Percentiles rank a stretch among this genome's conserved stretches.
These are phyloP conservation scores for Xerocomellus amylosporus DNA, from an alignment of 768 basidiomycete genomes.

Conservation along the genomic window DNA sequence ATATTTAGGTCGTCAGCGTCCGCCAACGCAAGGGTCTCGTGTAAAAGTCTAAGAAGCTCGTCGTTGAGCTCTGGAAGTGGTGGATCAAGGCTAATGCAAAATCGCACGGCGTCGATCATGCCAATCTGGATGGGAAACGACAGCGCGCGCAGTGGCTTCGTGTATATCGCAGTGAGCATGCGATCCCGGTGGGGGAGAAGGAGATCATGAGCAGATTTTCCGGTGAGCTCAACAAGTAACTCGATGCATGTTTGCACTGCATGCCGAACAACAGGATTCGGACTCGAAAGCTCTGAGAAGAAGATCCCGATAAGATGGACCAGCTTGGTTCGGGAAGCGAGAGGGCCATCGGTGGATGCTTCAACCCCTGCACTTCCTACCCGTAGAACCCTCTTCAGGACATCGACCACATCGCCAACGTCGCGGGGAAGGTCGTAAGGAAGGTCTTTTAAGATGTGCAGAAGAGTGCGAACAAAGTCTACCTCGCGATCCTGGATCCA, in stretches of 20 bases:
- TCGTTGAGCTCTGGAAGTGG: slow-evolving; percentile 90
- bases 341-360: slow-evolving; percentile 41
- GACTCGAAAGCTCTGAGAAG: slow-evolving; percentile 83
- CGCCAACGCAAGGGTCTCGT: slow-evolving; percentile 91
- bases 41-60: slow-evolving; percentile 84
- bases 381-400: slow-evolving; percentile 65
- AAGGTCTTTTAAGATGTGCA: slow-evolving; percentile 93
- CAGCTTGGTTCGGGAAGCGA: slow-evolving; percentile 51
- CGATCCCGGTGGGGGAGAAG: slow-evolving; percentile 82
- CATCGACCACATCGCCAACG: slow-evolving; percentile 72
- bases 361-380: slow-evolving; percentile 55
- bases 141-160: slow-evolving; percentile 93
- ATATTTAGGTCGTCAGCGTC: slow-evolving; percentile 92
- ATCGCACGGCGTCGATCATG: slow-evolving; percentile 95
- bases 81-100: slow-evolving; percentile 85
- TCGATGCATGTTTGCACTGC: slow-evolving; percentile 80
- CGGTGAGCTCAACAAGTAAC: slow-evolving; percentile 70
- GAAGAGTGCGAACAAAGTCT: slow-evolving; percentile 84
- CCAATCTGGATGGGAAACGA: slow-evolving; percentile 96
- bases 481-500: slow-evolving; percentile 87
- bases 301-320: slow-evolving; percentile 76
- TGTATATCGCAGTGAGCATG: slow-evolving; percentile 85
- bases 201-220: slow-evolving; percentile 72
- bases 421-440: slow-evolving; percentile 85
- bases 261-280: slow-evolving; percentile 80